A percentile compares a stretch with the other conserved stretches of the same genome.
Evolutionary conservation across 2,329 filamentous ascomycete genomes (phyloP).

Genomic region (Orbilia javanica): DNA sequence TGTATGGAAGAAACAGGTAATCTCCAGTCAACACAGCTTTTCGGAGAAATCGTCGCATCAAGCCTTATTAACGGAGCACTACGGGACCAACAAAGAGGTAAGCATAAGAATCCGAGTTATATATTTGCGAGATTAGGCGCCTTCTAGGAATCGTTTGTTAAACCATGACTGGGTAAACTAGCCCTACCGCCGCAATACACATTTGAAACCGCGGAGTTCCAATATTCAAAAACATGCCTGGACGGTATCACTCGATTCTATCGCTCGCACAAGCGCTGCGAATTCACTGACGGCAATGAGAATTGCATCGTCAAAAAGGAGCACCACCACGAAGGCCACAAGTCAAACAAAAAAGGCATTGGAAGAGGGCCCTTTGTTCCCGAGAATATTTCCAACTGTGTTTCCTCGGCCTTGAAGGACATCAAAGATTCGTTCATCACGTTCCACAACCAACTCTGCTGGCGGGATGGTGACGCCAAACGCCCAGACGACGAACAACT

Average conservation of each 20-base stretch:
- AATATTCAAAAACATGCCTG: conserved; percentile 1
- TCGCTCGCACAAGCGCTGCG: background rate
- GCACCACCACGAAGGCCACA: conserved; percentile 4
- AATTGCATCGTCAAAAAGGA: background rate
- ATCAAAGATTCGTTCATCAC: background rate
- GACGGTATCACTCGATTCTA: background rate
- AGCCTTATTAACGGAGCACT: background rate
- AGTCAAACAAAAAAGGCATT: background rate
- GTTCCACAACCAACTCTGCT: background rate
- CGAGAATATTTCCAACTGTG: background rate
- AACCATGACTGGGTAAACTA: background rate
- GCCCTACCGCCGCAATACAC: background rate
- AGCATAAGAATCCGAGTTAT: no score
- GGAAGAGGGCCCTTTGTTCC: background rate
- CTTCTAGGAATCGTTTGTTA: background rate
- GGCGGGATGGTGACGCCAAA: background rate
- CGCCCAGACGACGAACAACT: background rate
- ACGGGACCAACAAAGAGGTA: background rate
- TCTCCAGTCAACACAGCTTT: background rate
- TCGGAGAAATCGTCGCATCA: background rate
- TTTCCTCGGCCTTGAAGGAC: background rate
- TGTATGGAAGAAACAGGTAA: conserved; percentile 2
- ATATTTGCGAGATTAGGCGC: no score
- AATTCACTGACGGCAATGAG: background rate
- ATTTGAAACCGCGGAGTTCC: background rate